Conservation (phyloP, 2,329 filamentous ascomycete genomes). For the Pezicula neosporulosa region DNA sequence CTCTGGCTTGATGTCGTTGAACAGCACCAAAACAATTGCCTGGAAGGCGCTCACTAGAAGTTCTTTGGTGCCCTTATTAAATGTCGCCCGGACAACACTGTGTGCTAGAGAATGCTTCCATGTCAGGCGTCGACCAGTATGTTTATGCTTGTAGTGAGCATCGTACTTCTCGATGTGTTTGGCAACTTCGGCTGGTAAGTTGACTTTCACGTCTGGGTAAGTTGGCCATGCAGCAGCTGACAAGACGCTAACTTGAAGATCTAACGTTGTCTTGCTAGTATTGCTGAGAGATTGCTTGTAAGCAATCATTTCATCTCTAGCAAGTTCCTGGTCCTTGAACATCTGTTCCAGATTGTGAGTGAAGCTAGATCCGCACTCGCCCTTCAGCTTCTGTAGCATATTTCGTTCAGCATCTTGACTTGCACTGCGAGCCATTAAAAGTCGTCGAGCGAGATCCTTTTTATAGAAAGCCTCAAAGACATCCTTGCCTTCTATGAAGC, state of each 20-base stretch:
- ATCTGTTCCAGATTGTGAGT: slow-evolving; percentile 98
- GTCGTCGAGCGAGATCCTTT: slow-evolving; percentile 83
- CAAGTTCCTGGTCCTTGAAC: slow-evolving; percentile 97
- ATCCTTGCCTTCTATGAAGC: slow-evolving; percentile 95
- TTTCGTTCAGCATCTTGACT: slow-evolving; percentile 93
- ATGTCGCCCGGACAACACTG: slow-evolving; percentile 78
- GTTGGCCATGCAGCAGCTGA: slow-evolving; percentile 90
- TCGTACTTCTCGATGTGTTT: slow-evolving; percentile 80
- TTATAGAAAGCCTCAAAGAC: slow-evolving; percentile 99
- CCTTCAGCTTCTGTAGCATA: slow-evolving; percentile 89
- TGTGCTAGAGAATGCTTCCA: slow-evolving; percentile 96
- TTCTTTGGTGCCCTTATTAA: slow-evolving; percentile 79
- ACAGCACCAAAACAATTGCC: slow-evolving; percentile 83
- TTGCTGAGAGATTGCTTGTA: slow-evolving; percentile 67
- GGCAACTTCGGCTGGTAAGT: slow-evolving; percentile 72
- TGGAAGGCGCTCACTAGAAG: slow-evolving; percentile 90
- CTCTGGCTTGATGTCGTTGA: slow-evolving; percentile 66
- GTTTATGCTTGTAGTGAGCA: slow-evolving; percentile 81
- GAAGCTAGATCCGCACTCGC: slow-evolving; percentile 89
- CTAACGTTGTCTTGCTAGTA: slow-evolving; percentile 52
- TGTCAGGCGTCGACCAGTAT: slow-evolving; percentile 78
- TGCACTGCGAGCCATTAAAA: slow-evolving; percentile 89
- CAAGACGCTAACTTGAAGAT: slow-evolving; percentile 85
- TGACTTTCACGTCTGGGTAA: slow-evolving; percentile 72
- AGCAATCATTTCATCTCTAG: slow-evolving; percentile 86